Evolutionary conservation across 805 yeast species (phyloP).

Genomic region (Danielia reshetovae): DNA sequence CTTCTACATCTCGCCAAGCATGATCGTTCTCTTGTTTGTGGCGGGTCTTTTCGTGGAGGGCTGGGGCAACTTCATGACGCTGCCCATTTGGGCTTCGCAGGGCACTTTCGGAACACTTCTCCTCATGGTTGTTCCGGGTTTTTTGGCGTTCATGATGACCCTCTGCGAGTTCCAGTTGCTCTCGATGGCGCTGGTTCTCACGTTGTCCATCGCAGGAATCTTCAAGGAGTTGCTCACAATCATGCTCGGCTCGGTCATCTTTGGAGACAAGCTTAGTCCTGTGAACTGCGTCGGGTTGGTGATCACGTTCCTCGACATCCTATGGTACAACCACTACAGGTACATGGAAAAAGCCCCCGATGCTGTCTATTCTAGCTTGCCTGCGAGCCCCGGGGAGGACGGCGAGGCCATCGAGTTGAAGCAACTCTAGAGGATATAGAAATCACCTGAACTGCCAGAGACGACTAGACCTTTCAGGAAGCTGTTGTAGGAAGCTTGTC

Average conservation of each 20-base stretch:
- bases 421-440: conserved; percentile 6
- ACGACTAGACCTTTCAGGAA: conserved; percentile 4
- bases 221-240: conserved; percentile 90
- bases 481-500: conserved; percentile 5
- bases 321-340: conserved; percentile 76
- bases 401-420: conserved; percentile 12
- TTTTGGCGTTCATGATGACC: conserved; percentile 86
- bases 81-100: conserved; percentile 62
- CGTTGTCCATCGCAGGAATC: conserved; percentile 87
- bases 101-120: conserved; percentile 54
- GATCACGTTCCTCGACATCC: conserved; percentile 72
- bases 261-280: conserved; percentile 66
- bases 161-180: conserved; percentile 80
- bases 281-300: conserved; percentile 71
- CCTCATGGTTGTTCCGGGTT: conserved; percentile 74
- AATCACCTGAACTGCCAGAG: background rate
- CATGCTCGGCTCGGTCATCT: conserved; percentile 59
- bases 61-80: conserved; percentile 43
- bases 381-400: conserved; percentile 9
- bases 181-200: conserved; percentile 76
- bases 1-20: conserved; percentile 77
- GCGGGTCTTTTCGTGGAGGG: conserved; percentile 74
- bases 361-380: conserved; percentile 7
- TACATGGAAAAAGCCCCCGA: conserved; percentile 20
- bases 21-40: conserved; percentile 59